Evolutionary conservation across 2,329 filamentous ascomycete genomes (phyloP).

Genomic region (Cladosporium oxysporum): DNA sequence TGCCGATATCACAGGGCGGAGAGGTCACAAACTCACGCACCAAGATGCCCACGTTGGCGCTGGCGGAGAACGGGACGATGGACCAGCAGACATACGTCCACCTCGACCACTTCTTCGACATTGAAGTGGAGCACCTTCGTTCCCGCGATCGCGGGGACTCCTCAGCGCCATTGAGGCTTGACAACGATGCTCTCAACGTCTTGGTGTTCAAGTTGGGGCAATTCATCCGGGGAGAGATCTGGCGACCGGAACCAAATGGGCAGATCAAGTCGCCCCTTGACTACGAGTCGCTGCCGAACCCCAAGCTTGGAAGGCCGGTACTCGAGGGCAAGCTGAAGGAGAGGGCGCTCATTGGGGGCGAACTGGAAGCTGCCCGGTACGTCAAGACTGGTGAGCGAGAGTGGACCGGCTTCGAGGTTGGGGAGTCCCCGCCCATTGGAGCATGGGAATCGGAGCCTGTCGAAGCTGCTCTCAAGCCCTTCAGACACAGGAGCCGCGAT

Average conservation of each 20-base stretch:
- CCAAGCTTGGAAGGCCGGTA: neutral
- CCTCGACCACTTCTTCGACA: constrained; percentile 23
- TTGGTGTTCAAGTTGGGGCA: neutral
- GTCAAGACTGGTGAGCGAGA: neutral
- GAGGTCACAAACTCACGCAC: neutral
- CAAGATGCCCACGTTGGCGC: constrained; percentile 3
- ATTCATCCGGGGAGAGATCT: neutral
- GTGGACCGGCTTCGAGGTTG: neutral
- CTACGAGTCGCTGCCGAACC: neutral
- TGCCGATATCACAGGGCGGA: neutral
- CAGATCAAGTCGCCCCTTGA: neutral
- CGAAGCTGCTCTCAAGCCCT: neutral
- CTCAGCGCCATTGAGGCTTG: neutral
- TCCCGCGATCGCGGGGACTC: too few species aligned
- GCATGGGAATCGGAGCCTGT: neutral
- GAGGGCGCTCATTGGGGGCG: neutral
- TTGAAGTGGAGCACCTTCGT: constrained; percentile 6
- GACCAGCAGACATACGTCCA: constrained; percentile 21
- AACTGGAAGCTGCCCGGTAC: neutral
- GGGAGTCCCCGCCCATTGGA: neutral
- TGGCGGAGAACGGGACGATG: constrained; percentile 2
- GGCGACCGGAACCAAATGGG: neutral
- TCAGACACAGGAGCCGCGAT: neutral
- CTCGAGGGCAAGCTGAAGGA: too few species aligned
- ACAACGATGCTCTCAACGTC: neutral